Evolutionary conservation across 306 rosid species (phyloP).

Genomic region (Crataegus laevigata): DNA sequence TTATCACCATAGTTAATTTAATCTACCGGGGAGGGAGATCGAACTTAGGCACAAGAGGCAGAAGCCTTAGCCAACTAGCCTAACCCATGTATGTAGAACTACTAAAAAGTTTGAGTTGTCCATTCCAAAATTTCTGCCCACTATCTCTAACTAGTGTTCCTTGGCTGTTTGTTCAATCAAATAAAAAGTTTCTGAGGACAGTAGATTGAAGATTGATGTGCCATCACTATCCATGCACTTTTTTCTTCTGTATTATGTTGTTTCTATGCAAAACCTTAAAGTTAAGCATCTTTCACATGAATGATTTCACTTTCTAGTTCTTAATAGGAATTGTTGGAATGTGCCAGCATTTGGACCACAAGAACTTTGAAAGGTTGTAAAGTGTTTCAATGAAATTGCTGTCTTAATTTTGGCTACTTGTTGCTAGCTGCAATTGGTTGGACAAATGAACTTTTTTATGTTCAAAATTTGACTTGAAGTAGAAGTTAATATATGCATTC

Average conservation of each 20-base stretch:
- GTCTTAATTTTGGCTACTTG: background rate
- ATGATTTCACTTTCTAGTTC: background rate
- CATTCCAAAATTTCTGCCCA: background rate
- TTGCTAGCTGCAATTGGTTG: background rate
- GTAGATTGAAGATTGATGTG: background rate
- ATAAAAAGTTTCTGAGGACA: background rate
- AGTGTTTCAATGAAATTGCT: background rate
- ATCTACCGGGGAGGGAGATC: no score
- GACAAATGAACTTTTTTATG: background rate
- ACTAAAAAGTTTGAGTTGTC: no score
- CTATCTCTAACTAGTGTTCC: background rate
- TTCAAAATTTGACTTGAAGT: background rate
- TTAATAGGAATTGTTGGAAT: background rate
- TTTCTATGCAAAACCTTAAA: background rate
- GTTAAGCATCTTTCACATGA: background rate
- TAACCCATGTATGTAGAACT: no score
- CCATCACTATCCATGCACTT: background rate
- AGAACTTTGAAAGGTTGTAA: background rate
- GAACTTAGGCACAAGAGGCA: no score
- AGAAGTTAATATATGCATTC: background rate
- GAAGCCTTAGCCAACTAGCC: no score
- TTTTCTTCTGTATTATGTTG: background rate
- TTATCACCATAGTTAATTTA: background rate
- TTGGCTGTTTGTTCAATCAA: background rate
- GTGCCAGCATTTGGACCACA: constrained; percentile 1